Evolutionary conservation across 2,329 filamentous ascomycete species (phyloP).

Genomic region (Monosporascus sp.): DNA sequence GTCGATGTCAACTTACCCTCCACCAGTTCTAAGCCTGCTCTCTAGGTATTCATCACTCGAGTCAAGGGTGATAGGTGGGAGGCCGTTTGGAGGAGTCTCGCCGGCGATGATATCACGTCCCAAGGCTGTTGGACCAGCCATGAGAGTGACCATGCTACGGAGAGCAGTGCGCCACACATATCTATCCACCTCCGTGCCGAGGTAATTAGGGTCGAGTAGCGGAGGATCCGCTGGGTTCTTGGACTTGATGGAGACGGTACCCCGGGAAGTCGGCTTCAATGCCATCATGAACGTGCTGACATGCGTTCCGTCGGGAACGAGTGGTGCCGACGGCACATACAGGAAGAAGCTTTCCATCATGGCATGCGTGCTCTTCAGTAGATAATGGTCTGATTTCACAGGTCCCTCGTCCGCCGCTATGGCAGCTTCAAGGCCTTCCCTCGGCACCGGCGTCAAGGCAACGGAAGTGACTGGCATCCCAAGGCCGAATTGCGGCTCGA

Average conservation of each 20-base stretch:
- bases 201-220: constrained; percentile 19
- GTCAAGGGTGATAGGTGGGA: constrained; percentile 9
- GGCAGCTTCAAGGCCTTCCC: constrained; percentile 9
- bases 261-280: no score
- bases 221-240: constrained; percentile 1
- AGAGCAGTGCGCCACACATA: constrained; percentile 20
- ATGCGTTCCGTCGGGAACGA: constrained; percentile 10
- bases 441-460: constrained; percentile 9
- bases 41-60: constrained; percentile 26
- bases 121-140: constrained; percentile 9
- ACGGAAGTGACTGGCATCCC: constrained; percentile 13
- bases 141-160: constrained; percentile 16
- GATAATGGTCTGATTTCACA: constrained; percentile 9
- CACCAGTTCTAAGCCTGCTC: constrained; percentile 8
- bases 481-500: constrained; percentile 11
- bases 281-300: constrained; percentile 6
- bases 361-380: constrained; percentile 14
- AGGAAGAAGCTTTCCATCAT: constrained; percentile 20
- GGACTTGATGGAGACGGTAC: constrained; percentile 12
- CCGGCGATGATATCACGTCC: constrained; percentile 20
- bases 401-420: constrained; percentile 18
- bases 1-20: no score
- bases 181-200: constrained; percentile 23
- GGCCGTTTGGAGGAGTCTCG: constrained; percentile 11
- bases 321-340: constrained; percentile 9